Percentiles rank a stretch among this genome's conserved stretches.
Conservation (phyloP, 1,284 basidiomycete species). For the Ustilago tritici region DNA sequence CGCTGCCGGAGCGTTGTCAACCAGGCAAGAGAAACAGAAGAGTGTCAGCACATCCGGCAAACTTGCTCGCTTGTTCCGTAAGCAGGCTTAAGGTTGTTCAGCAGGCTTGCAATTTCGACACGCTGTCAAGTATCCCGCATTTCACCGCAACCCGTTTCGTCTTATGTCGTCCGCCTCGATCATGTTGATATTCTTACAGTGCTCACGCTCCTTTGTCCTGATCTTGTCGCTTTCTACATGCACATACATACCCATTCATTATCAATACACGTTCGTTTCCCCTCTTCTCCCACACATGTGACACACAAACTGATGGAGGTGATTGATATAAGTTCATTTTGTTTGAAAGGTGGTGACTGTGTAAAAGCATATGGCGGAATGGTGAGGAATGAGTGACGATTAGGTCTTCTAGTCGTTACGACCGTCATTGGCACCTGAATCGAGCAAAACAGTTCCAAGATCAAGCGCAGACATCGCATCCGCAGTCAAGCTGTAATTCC, state of each 20-base stretch:
- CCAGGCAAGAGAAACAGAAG: slow-evolving; percentile 7
- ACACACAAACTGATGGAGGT: background rate
- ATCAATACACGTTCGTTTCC: background rate
- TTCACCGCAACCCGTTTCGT: background rate
- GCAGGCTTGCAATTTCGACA: background rate
- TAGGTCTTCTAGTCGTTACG: background rate
- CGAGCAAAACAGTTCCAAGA: slow-evolving; percentile 9
- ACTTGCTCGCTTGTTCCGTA: slow-evolving; percentile 27
- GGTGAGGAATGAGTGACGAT: background rate
- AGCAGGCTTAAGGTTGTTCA: slow-evolving; percentile 6
- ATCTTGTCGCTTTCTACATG: background rate
- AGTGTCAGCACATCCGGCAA: slow-evolving; percentile 13
- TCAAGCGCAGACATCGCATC: slow-evolving; percentile 15
- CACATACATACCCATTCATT: background rate
- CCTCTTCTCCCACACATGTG: background rate
- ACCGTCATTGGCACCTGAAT: background rate
- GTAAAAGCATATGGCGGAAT: background rate
- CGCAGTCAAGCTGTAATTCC: slow-evolving; percentile 20
- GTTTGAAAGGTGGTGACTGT: background rate
- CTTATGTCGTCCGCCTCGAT: background rate
- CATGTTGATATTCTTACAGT: background rate
- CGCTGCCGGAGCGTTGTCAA: background rate
- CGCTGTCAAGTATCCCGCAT: background rate
- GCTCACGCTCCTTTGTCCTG: background rate
- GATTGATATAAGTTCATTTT: background rate